Evolutionary conservation across 2,329 filamentous ascomycete genomes (phyloP), one percentile per base, ranked within the genome.

Genomic region (Pseudocercospora vitis): DNA sequence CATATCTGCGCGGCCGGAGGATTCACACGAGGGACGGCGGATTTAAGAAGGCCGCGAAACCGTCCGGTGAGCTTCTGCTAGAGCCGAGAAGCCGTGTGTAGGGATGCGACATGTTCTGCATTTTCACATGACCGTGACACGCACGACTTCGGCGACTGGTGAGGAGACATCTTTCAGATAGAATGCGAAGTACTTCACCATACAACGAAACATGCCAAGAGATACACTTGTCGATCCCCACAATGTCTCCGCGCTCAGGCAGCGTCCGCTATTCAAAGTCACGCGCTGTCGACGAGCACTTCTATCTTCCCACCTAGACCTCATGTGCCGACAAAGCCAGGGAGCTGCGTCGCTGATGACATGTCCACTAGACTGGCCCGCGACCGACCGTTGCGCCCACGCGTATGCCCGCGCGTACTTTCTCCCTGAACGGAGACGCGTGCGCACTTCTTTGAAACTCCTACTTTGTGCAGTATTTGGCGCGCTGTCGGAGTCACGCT

Each of bases 1-100:
- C 91, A 6, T 96, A 89, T 88, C 68, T 96, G 57, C 79, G 91
- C 5, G 91, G 91, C 0, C 76, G 75, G 59, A 85, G 81, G 69
- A 80, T 96, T n/a, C 95, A 87, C 70, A 80, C 82, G 58, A 77
- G 88, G 26, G 84, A 82, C n/a, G 81, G 76, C 0, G 74, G 76
- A 1, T 88, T 90, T 60, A 84, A 86, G 73, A 84, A 79, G 74
- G 63, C 52, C 3, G 74, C 50, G 29, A 59, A 74, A 0, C 78
- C 81, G 2, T 68, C 57, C 6, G 81, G 81, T 0, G 71, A 73
- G 59, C 63, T 82, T 54, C 61, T 83, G 62, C 69, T 83, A 50
- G 80, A 82, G 69, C 74, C 73, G 6, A 69, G 76, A 59, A 73
- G 61, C 35, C 31, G 24, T 5, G 40, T 32, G 29, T n/a, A 42